Percentiles rank a stretch among this genome's conserved stretches.
phyloP scores from a whole-genome alignment of 1,139 yeast genomes.

The Scheffersomyces segobiensis region DNA sequence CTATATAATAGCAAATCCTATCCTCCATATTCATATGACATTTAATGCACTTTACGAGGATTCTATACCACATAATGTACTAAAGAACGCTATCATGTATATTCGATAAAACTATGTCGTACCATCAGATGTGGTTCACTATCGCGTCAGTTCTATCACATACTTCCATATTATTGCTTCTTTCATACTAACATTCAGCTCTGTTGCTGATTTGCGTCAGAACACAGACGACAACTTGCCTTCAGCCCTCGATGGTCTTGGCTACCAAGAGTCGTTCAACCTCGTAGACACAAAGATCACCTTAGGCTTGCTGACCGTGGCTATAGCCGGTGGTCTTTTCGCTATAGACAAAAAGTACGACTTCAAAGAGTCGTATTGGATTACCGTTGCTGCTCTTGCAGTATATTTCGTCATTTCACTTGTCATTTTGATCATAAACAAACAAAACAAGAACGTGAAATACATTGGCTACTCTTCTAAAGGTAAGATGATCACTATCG shows the following conservation, averaged over 20 bases:
- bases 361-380: conserved; percentile 39
- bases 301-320: conserved; percentile 68
- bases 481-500: conserved; percentile 36
- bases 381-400: conserved; percentile 37
- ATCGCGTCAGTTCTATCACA: not conserved
- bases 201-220: conserved; percentile 48
- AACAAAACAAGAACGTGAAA: conserved; percentile 54
- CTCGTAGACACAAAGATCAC: conserved; percentile 64
- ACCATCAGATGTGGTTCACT: too few species aligned
- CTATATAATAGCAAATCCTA: not conserved
- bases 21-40: not conserved
- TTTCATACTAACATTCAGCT: conserved; percentile 18
- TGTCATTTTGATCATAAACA: conserved; percentile 49
- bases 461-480: conserved; percentile 54
- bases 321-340: conserved; percentile 65
- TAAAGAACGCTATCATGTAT: too few species aligned
- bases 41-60: not conserved
- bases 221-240: conserved; percentile 53
- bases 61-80: too few species aligned
- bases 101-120: too few species aligned
- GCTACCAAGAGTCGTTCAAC: conserved; percentile 61
- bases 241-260: conserved; percentile 50
- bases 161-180: not conserved
- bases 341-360: conserved; percentile 62
- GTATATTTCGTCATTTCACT: conserved; percentile 58